Percentiles rank a stretch among this genome's conserved stretches.
Evolutionary conservation across 768 basidiomycete genomes (phyloP).

Genomic region (Termitomyces sp.): DNA sequence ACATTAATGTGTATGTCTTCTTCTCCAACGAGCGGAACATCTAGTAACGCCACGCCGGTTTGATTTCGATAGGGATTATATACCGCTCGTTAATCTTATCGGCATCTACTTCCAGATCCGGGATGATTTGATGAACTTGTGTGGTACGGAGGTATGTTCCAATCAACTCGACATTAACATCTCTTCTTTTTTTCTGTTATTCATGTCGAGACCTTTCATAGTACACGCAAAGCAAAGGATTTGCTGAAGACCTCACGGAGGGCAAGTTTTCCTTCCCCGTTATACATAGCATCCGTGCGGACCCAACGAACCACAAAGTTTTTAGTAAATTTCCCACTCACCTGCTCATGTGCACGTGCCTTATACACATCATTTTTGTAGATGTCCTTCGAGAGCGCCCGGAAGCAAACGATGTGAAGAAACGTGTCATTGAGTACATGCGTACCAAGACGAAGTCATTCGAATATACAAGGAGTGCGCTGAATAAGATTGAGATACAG

Average conservation of each 20-base stretch:
- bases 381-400: conserved; percentile 90
- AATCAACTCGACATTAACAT: not conserved
- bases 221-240: conserved; percentile 84
- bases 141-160: conserved; percentile 64
- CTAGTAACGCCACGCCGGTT: not conserved
- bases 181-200: not conserved
- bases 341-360: not conserved
- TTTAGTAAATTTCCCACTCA: conserved; percentile 52
- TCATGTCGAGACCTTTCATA: conserved; percentile 19
- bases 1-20: conserved; percentile 45
- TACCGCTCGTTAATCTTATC: not conserved
- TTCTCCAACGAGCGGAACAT: not conserved
- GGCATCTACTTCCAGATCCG: conserved; percentile 89
- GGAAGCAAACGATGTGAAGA: conserved; percentile 71
- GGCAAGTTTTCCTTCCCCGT: conserved; percentile 98
- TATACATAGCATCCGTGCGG: conserved; percentile 81
- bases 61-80: not conserved
- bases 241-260: conserved; percentile 91
- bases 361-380: conserved; percentile 19
- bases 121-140: conserved; percentile 94
- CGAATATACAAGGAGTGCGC: conserved; percentile 73
- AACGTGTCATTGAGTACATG: conserved; percentile 75
- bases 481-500: conserved; percentile 22
- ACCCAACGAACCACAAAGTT: conserved; percentile 70
- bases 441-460: conserved; percentile 75